A percentile compares a stretch with the other conserved stretches of the same genome.
phyloP scores from a whole-genome alignment of 2,329 filamentous ascomycete species.

The Allantophomopsis lycopodina region DNA sequence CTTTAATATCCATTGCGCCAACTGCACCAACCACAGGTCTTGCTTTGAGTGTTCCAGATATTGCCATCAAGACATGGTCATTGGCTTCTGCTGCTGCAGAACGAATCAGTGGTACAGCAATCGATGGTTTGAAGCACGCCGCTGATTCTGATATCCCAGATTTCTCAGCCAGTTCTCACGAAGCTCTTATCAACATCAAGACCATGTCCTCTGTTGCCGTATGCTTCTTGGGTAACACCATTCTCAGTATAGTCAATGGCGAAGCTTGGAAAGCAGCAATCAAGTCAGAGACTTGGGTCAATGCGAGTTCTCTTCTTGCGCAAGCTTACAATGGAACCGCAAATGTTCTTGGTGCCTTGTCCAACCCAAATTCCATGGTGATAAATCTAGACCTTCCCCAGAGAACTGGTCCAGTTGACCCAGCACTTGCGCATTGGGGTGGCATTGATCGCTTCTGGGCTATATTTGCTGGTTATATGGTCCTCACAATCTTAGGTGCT shows the following conservation, averaged over 20 bases:
- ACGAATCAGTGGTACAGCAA: constrained; percentile 32
- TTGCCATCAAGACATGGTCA: constrained; percentile 6
- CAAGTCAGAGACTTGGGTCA: neutral
- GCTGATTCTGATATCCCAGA: constrained; percentile 52
- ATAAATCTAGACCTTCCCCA: constrained; percentile 35
- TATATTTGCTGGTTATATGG: constrained; percentile 67
- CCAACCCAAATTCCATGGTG: constrained; percentile 41
- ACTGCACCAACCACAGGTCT: constrained; percentile 1
- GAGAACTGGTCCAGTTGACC: constrained; percentile 27
- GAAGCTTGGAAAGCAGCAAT: constrained; percentile 8
- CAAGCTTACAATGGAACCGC: constrained; percentile 4
- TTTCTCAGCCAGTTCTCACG: constrained; percentile 65
- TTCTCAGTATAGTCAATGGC: constrained; percentile 31
- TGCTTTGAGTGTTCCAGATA: neutral
- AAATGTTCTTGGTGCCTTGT: constrained; percentile 11
- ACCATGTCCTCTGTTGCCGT: constrained; percentile 29
- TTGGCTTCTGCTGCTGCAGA: constrained; percentile 14
- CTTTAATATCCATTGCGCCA: constrained; percentile 6
- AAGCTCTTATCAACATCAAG: constrained; percentile 50
- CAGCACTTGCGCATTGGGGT: constrained; percentile 53
- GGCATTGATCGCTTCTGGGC: constrained; percentile 53
- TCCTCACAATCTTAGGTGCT: constrained; percentile 60
- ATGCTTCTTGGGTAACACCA: constrained; percentile 21
- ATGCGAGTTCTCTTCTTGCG: neutral
- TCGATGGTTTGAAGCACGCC: constrained; percentile 28